Base-by-base conservation (phyloP, 2,329 filamentous ascomycete genomes). In the Ambrosiella beaveri region DNA sequence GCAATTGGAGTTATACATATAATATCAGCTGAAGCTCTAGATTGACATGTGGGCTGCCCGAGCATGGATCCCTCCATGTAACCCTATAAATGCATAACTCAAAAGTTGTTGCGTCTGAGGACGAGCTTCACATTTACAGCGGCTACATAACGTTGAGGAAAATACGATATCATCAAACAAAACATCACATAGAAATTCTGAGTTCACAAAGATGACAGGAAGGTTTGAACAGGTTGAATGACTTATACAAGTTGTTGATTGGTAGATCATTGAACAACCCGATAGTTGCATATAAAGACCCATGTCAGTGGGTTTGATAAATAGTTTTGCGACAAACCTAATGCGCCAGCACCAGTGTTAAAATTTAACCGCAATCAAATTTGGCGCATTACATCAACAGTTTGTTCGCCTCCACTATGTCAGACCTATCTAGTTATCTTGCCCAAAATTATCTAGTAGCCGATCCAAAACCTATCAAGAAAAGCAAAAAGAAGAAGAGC, bases 401-500 rank as follows among this genome's bases (percentile, higher is more conserved):
- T 41, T 51, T 19, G 13, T 9, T 19, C 47, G 9, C 13, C 27
- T 51, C 35, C 47, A 51, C 13, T 8, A 61, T 61, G 59, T 61
- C 59, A n/a, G 76, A 81, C 64, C 78, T 96, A 63, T 84, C 88
- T 60, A 82, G 83, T 66, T 98, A 97, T 67, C 80, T 98, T 40
- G 90, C 91, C 41, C 85, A 88, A 62, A 93, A 89, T 69, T 98
- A 98, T 69, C 82, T 98, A 54, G 73, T 77, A 58, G 73, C 77
- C 45, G 76, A 81, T 61, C 70, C 74, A 5, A 80, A 79, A 62
- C 75, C 78, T 15, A 65, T 71, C 54, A 84, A 84, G 66, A 84
- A 84, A 67, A 75, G 79, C 61, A 85, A 84, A 71, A 76, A 78
- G 65, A 84, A 82, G 68, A 70, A 75, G 59, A 65, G 69, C 56